A percentile compares a stretch with the other conserved stretches of the same genome.
Evolutionary conservation across 2,329 filamentous ascomycete species (phyloP).

Genomic region (Pseudogymnoascus sp.): DNA sequence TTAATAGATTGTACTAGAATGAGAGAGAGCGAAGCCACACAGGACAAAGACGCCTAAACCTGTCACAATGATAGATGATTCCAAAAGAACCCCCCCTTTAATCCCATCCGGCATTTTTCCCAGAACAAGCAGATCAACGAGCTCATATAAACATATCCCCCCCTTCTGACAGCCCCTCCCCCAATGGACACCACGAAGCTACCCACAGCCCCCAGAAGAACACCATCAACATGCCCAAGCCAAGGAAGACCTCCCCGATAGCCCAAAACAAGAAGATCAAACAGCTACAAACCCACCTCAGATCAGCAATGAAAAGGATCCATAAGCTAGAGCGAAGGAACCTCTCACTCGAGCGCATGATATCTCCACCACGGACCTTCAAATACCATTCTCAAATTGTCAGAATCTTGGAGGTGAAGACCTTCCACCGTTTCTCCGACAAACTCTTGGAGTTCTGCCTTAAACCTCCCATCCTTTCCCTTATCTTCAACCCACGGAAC

Average conservation of each 20-base stretch:
- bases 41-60: neutral
- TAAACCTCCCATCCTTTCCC: neutral
- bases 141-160: neutral
- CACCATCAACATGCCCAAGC: neutral
- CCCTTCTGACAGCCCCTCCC: neutral
- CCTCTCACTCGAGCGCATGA: neutral
- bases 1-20: too few relatives aligned
- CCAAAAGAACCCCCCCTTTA: neutral
- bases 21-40: too few relatives aligned
- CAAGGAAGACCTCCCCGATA: neutral
- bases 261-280: neutral
- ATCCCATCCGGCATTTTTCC: neutral
- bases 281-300: neutral
- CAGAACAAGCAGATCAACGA: neutral
- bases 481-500: neutral
- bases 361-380: neutral
- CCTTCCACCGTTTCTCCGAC: neutral
- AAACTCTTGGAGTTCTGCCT: neutral
- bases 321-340: neutral
- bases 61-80: neutral
- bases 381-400: neutral
- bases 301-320: neutral
- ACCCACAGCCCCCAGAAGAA: neutral
- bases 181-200: neutral
- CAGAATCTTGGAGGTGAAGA: neutral